Evolutionary conservation across 768 basidiomycete genomes (phyloP).

Genomic region (Leccinum boreale): DNA sequence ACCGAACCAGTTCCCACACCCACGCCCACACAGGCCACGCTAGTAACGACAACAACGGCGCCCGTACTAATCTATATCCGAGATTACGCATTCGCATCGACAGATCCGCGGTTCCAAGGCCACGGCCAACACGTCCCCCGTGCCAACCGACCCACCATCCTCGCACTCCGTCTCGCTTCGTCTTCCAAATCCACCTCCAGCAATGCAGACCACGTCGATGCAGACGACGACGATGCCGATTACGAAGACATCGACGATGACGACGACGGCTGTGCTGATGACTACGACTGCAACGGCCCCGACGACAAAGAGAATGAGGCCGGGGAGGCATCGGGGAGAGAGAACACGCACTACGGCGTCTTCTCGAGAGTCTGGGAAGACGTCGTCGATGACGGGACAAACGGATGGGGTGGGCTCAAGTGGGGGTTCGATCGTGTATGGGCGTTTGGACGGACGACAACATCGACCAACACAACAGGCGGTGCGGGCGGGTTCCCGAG

Average conservation of each 20-base stretch:
- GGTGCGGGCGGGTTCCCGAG: slow-evolving; percentile 30
- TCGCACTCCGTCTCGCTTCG: slow-evolving; percentile 28
- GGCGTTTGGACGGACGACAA: slow-evolving; percentile 23
- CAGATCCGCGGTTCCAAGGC: slow-evolving; percentile 45
- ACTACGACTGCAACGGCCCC: background rate
- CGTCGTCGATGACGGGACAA: slow-evolving; percentile 25
- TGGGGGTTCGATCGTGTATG: slow-evolving; percentile 41
- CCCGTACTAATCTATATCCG: slow-evolving; percentile 40
- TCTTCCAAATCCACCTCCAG: slow-evolving; percentile 17
- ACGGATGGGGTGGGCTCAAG: slow-evolving; percentile 40
- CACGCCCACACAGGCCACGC: background rate
- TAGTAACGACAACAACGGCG: background rate
- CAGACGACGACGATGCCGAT: background rate
- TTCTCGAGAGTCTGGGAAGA: slow-evolving; percentile 19
- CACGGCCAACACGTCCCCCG: slow-evolving; percentile 40
- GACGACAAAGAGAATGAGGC: slow-evolving; percentile 15
- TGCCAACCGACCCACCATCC: slow-evolving; percentile 32
- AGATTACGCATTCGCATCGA: slow-evolving; percentile 44
- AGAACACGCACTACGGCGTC: background rate
- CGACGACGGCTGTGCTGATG: background rate
- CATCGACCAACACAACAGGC: slow-evolving; percentile 6
- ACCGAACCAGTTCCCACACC: background rate
- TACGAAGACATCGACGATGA: background rate
- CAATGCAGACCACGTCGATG: slow-evolving; percentile 12
- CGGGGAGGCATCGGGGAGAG: slow-evolving; percentile 4